Base-by-base conservation (phyloP, 306 rosid species). In the Cucurbita argyrosperma region DNA sequence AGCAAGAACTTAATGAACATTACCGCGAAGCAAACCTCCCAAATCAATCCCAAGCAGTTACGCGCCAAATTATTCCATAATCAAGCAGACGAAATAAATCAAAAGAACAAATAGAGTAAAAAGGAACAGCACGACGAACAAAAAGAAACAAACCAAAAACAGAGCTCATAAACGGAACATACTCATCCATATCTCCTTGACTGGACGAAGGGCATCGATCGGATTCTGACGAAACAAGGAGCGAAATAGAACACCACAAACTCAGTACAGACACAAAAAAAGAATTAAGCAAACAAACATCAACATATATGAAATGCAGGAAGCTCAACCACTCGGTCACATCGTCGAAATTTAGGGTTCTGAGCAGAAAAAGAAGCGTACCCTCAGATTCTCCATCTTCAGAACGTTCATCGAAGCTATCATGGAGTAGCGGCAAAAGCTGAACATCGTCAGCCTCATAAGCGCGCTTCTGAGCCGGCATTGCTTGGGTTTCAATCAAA, bases 391-490 rank as follows among this genome's bases (percentile, higher is more conserved):
- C 82, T 71, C 67, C 88, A 19, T 77, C 84, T 67, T 74, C 83
- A 10, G 74, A 83, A 23, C 67, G 58, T 8, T 82, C 85, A 21
- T 50, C 35, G 78, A 66, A 65, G 79, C 74, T 71, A 19, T 73
- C 78, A 18, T 10, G 78, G 73, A 67, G 55, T 76, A 65, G 56
- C 43, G 79, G 80, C 62, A 53, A 26, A 68, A 75, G 80, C 81
- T 66, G 86, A 68, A 82, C 89, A 35, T 76, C 78, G 39, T 62
- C 23, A 72, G 80, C 45, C 59, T 83, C 90, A 21, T 55, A 71
- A 45, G 78, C 55, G 50, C 83, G 86, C 85, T 85, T 89, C 85
- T 84, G 88, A 10, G 91, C 79, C 70, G 96, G 88, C 97, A 92
- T 92, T 89, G 83, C 82, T 80, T 59, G 66, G 26, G 21, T 67